phyloP scores from a whole-genome alignment of 1,139 yeast species.

The Lodderomyces oxycetoniae region DNA sequence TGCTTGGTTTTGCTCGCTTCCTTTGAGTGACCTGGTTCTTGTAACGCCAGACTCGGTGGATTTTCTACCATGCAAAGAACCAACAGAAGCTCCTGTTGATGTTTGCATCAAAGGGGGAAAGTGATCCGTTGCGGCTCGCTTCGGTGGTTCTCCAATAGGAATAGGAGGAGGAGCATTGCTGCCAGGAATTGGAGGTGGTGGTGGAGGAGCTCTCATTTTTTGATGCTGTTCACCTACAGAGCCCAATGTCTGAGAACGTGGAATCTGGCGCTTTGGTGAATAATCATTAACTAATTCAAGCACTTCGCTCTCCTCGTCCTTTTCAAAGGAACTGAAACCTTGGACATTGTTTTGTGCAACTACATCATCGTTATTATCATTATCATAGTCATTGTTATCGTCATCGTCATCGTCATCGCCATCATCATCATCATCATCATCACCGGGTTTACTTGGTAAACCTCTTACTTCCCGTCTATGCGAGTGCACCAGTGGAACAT shows the following conservation, averaged over 20 bases:
- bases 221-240: not conserved
- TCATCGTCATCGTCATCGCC: constrained; percentile 1
- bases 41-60: constrained; percentile 11
- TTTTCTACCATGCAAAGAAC: constrained; percentile 14
- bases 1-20: constrained; percentile 28
- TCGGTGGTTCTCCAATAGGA: constrained; percentile 12
- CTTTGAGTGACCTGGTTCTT: constrained; percentile 19
- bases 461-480: not conserved
- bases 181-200: constrained; percentile 16
- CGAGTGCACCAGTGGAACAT: not conserved
- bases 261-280: constrained; percentile 5
- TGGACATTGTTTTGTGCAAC: no score
- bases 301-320: no score
- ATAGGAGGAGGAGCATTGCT: constrained; percentile 10
- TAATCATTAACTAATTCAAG: constrained; percentile 3
- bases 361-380: no score
- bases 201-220: constrained; percentile 11
- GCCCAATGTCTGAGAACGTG: not conserved
- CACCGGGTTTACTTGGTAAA: no score
- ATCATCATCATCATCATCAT: constrained; percentile 2
- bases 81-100: constrained; percentile 25
- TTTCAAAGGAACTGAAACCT: no score
- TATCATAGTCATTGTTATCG: no score
- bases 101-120: constrained; percentile 16
- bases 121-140: constrained; percentile 25